These are phyloP conservation scores for Alternaria gansuensis DNA, from an alignment of 2,329 filamentous ascomycete genomes.

Conservation along the genomic window DNA sequence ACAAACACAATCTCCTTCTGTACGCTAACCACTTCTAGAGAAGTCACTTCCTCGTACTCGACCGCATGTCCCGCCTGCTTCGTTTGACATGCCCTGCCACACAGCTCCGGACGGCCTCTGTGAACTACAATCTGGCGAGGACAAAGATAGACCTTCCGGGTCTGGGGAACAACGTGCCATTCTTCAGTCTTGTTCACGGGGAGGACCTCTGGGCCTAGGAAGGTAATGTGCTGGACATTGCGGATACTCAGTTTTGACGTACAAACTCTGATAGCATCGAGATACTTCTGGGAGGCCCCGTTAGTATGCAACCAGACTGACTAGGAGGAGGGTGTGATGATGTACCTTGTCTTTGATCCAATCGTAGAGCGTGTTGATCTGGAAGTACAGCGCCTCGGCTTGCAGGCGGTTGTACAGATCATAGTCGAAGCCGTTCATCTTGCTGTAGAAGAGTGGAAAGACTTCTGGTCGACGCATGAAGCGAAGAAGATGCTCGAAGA, in stretches of 20 bases:
- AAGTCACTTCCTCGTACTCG: slow-evolving; percentile 24
- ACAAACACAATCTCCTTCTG: slow-evolving; percentile 20
- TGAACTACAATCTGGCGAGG: slow-evolving; percentile 26
- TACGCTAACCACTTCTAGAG: slow-evolving; percentile 18
- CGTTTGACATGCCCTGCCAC: not conserved
- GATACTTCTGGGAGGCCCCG: slow-evolving; percentile 25
- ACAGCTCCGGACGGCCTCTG: slow-evolving; percentile 1
- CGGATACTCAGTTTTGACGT: not conserved
- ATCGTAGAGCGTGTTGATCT: slow-evolving; percentile 37
- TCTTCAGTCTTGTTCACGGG: slow-evolving; percentile 9
- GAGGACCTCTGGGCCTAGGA: not conserved
- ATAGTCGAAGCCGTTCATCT: slow-evolving; percentile 45
- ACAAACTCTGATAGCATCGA: slow-evolving; percentile 30
- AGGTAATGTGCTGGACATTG: not conserved
- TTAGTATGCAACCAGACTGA: no score
- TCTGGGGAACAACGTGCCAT: not conserved
- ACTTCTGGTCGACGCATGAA: slow-evolving; percentile 33
- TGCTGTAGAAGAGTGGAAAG: slow-evolving; percentile 49
- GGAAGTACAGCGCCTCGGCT: slow-evolving; percentile 49
- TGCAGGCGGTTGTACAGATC: slow-evolving; percentile 46
- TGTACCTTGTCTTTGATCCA: slow-evolving; percentile 41
- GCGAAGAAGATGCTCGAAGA: slow-evolving; percentile 43
- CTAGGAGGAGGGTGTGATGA: no score
- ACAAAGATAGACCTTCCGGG: slow-evolving; percentile 24
- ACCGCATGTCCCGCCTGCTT: not conserved